Evolutionary conservation across 179 eudicot species (phyloP), one percentile per base, ranked within the genome.

Genomic region (Spergularia azorica): DNA sequence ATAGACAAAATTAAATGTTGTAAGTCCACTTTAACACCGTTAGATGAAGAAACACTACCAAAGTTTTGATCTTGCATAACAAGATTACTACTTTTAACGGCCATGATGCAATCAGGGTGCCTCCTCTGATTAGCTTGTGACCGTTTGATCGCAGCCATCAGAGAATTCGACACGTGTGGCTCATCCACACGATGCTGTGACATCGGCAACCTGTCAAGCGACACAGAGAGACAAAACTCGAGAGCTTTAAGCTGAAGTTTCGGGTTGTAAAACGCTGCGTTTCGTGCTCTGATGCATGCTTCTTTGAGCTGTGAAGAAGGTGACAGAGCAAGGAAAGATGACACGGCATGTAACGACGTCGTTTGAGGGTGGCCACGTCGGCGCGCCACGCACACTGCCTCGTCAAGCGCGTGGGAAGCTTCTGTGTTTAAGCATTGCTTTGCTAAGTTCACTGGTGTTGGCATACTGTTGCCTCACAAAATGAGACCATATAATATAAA

Each of bases 111-210:
- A 16, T 94, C 97, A 14, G 98, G 98, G 56, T 92, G 89, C 15
- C 98, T 73, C 12, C 93, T 73, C 76, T 94, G 98, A 58, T 88
- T 92, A 43, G 98, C 97, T 58, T 94, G 98, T 14, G 97, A 90
- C 50, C 97, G 80, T 65, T 90, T 92, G 46, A 92, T 92, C 1
- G 96, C 98, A 2, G 98, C 97, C 97, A 92, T 90, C 18, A 94
- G 81, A 5, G 98, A 94, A 64, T 94, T 94, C 21, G 97, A 89
- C 1, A 92, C 83, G 16, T 89, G 89, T 8, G 97, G 98, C 11
- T 88, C 90, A 32, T 67, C 81, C 12, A 55, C 71, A n/a, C 75
- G 36, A 18, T 67, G 83, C 46, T 77, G 88, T 76, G 54, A 83
- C 6, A 77, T 56, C 15, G 92, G 93, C 10, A 88, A 69, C 16